Conservation (phyloP, 805 yeast species). For the Candida coleopterorum region DNA sequence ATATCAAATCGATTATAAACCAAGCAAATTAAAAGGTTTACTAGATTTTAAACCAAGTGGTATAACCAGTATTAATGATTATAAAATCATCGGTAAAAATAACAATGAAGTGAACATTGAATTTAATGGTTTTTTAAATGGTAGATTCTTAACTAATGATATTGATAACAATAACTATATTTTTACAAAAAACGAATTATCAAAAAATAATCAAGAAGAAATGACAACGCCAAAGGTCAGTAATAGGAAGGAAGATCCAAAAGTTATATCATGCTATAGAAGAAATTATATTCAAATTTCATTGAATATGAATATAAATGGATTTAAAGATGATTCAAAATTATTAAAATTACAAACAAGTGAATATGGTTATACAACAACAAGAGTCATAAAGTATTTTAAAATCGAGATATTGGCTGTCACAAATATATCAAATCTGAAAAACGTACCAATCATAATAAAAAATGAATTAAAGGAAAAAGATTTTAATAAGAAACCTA, state of each 20-base stretch:
- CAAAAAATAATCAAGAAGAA: background rate
- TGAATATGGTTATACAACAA: slow-evolving; percentile 33
- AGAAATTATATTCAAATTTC: slow-evolving; percentile 38
- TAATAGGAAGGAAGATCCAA: slow-evolving; percentile 20
- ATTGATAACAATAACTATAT: slow-evolving; percentile 34
- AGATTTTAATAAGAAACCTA: slow-evolving; percentile 9
- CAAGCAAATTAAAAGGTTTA: slow-evolving; percentile 20
- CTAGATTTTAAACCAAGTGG: slow-evolving; percentile 24
- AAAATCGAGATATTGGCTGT: slow-evolving; percentile 34
- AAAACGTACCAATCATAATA: slow-evolving; percentile 30
- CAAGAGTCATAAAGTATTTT: slow-evolving; percentile 34
- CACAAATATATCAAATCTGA: slow-evolving; percentile 25
- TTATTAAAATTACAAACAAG: slow-evolving; percentile 28
- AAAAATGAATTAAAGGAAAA: slow-evolving; percentile 15
- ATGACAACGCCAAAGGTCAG: background rate
- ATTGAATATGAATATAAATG: slow-evolving; percentile 24
- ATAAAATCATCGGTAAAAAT: slow-evolving; percentile 25
- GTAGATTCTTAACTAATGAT: slow-evolving; percentile 39
- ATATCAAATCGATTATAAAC: slow-evolving; percentile 22
- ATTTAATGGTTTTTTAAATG: slow-evolving; percentile 37
- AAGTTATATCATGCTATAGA: slow-evolving; percentile 42
- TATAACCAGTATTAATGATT: slow-evolving; percentile 13
- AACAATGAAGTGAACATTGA: slow-evolving; percentile 21
- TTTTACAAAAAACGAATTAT: slow-evolving; percentile 12
- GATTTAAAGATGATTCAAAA: slow-evolving; percentile 21